phyloP scores from a whole-genome alignment of 2,329 filamentous ascomycete genomes.

The Zalaria sp. region DNA sequence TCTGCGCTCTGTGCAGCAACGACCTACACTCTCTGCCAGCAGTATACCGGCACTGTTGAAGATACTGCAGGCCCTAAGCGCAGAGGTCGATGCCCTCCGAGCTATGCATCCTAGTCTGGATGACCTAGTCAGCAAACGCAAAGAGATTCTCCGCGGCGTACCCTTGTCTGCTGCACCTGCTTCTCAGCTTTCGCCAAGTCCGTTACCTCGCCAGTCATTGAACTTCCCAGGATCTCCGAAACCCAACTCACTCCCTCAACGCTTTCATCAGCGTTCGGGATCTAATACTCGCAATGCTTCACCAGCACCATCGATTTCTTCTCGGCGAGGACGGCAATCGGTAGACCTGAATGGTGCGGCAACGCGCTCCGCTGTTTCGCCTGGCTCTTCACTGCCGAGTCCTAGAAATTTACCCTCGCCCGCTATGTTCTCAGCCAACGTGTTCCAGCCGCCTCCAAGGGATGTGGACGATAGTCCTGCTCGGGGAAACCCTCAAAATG shows the following conservation, averaged over 20 bases:
- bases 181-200: too few relatives aligned
- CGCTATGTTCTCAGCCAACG: slow-evolving; percentile 2
- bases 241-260: background rate
- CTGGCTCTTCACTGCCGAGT: background rate
- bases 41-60: slow-evolving; percentile 25
- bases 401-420: background rate
- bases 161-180: too few relatives aligned
- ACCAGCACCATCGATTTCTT: background rate
- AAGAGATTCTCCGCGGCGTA: slow-evolving; percentile 28
- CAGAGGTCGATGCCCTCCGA: slow-evolving; percentile 29
- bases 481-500: background rate
- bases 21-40: slow-evolving; percentile 20
- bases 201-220: too few relatives aligned
- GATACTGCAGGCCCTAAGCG: slow-evolving; percentile 25
- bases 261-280: background rate
- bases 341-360: background rate
- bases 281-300: background rate
- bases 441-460: slow-evolving; percentile 20
- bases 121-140: slow-evolving; percentile 32
- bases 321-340: background rate
- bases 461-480: slow-evolving; percentile 8
- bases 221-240: background rate
- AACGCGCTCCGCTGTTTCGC: background rate
- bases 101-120: slow-evolving; percentile 31
- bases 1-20: slow-evolving; percentile 17